phyloP scores from a whole-genome alignment of 2,329 filamentous ascomycete genomes.

The Teratosphaeria viscida region DNA sequence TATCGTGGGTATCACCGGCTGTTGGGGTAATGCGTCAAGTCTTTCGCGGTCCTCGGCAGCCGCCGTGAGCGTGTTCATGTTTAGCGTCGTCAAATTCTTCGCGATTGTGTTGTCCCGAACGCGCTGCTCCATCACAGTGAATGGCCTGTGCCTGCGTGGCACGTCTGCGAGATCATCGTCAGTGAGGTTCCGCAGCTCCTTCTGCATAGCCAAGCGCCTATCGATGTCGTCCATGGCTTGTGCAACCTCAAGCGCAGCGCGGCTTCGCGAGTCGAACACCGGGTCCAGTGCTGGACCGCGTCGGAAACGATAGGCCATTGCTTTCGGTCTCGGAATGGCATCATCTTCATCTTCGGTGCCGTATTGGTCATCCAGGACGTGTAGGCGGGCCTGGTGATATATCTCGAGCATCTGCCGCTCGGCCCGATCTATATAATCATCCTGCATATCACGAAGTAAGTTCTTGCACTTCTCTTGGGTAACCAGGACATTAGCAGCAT shows the following conservation, averaged over 20 bases:
- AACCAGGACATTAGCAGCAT: slow-evolving; percentile 28
- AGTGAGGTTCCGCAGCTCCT: slow-evolving; percentile 21
- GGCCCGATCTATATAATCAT: slow-evolving; percentile 18
- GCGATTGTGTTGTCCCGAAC: slow-evolving; percentile 31
- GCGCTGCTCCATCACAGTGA: slow-evolving; percentile 32
- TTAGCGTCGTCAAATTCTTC: slow-evolving; percentile 25
- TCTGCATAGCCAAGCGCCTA: slow-evolving; percentile 14
- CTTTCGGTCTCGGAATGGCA: slow-evolving; percentile 27
- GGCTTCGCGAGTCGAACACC: slow-evolving; percentile 21
- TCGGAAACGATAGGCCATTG: slow-evolving; percentile 19
- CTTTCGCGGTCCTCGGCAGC: slow-evolving; percentile 26
- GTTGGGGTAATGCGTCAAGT: neutral
- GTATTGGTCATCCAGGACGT: slow-evolving; percentile 5
- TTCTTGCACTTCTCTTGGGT: slow-evolving; percentile 23
- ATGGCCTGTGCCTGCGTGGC: slow-evolving; percentile 13
- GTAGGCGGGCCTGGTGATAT: slow-evolving; percentile 13
- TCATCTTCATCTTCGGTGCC: slow-evolving; percentile 28
- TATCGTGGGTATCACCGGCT: slow-evolving; percentile 14
- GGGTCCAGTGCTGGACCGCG: slow-evolving; percentile 14
- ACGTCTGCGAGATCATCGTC: slow-evolving; percentile 16
- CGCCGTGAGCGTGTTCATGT: slow-evolving; percentile 24
- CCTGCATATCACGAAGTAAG: slow-evolving; percentile 21
- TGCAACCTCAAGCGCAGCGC: slow-evolving; percentile 16
- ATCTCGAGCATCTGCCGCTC: slow-evolving; percentile 21
- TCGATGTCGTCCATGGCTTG: slow-evolving; percentile 14